Evolutionary conservation across 805 yeast genomes (phyloP).

Genomic region (Monosporozyma solicola): DNA sequence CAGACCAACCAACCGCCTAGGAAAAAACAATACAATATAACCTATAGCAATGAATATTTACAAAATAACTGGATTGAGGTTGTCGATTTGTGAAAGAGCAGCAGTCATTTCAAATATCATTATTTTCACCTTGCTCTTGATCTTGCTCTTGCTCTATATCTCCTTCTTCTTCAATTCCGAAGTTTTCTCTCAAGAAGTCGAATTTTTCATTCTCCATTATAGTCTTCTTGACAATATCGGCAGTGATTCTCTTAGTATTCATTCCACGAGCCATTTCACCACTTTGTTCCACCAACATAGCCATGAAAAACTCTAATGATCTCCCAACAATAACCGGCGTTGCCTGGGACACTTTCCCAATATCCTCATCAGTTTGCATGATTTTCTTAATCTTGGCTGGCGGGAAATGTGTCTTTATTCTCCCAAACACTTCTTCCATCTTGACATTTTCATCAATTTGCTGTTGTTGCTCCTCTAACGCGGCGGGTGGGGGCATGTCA

Average conservation of each 20-base stretch:
- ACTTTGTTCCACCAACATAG: constrained; percentile 78
- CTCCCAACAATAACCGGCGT: constrained; percentile 98
- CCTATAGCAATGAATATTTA: background rate
- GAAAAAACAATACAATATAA: background rate
- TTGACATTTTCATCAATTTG: constrained; percentile 5
- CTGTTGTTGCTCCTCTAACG: constrained; percentile 2
- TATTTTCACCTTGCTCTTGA: background rate
- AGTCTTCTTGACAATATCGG: constrained; percentile 75
- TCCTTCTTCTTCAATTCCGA: constrained; percentile 21
- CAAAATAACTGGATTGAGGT: background rate
- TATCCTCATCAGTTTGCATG: constrained; percentile 97
- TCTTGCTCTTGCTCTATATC: background rate
- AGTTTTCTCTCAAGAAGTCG: constrained; percentile 73
- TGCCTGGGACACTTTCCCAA: constrained; percentile 97
- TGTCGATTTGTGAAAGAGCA: background rate
- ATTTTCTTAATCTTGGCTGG: constrained; percentile 91
- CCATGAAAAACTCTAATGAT: constrained; percentile 86
- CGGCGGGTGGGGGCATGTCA: constrained; percentile 1
- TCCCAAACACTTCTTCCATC: constrained; percentile 22
- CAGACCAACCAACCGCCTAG: no score
- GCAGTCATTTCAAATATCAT: background rate
- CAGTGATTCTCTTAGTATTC: constrained; percentile 73
- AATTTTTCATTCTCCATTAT: constrained; percentile 81
- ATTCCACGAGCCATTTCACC: constrained; percentile 64
- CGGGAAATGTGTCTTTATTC: constrained; percentile 75